phyloP scores from a whole-genome alignment of 352 stramenopile genomes.

The Phytophthora tubulina region DNA sequence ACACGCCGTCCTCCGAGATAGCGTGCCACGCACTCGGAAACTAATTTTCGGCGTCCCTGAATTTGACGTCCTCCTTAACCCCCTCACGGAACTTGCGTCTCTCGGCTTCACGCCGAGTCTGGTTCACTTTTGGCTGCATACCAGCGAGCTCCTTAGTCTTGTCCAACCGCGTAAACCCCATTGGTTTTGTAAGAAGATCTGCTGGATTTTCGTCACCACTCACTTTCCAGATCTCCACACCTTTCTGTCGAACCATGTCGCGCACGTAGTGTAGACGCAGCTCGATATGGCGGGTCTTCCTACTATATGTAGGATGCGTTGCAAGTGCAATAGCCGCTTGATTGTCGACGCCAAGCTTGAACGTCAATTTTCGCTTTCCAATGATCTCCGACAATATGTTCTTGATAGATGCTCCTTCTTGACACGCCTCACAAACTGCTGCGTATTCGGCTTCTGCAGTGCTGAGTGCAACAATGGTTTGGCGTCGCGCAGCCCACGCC shows the following conservation, averaged over 20 bases:
- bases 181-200: background rate
- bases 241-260: background rate
- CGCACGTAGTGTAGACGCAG: background rate
- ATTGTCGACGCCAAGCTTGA: slow-evolving; percentile 7
- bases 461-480: background rate
- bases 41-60: no score
- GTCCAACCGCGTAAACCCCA: background rate
- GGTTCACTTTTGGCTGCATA: no score
- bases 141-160: no score
- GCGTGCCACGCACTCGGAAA: no score
- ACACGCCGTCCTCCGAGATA: no score
- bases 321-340: slow-evolving; percentile 6
- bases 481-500: slow-evolving; percentile 2
- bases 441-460: slow-evolving; percentile 17
- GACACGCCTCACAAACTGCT: slow-evolving; percentile 11
- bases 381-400: slow-evolving; percentile 2
- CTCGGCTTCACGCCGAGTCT: no score
- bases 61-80: no score
- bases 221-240: background rate
- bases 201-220: background rate
- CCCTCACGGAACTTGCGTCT: no score
- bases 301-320: background rate
- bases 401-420: slow-evolving; percentile 1
- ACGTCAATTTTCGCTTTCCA: background rate
- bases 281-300: slow-evolving; percentile 6